These are phyloP conservation scores for Persicaria tinctoria DNA, from an alignment of 148 eudicot genomes.

Conservation along the genomic window DNA sequence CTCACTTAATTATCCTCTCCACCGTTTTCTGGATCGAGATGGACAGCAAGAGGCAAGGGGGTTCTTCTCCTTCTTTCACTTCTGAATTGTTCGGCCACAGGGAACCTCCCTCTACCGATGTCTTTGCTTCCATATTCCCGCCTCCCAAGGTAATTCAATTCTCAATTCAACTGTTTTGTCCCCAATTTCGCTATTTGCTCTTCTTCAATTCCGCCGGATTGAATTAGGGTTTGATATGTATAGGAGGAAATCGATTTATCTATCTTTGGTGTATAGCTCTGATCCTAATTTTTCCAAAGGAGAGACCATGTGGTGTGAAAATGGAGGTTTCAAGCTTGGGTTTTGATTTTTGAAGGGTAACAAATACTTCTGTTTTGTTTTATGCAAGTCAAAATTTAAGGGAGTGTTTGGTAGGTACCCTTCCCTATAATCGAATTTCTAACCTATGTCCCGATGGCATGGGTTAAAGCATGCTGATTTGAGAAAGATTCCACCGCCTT, in stretches of 20 bases:
- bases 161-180: neutral
- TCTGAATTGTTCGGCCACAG: conserved; percentile 64
- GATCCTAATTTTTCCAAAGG: neutral
- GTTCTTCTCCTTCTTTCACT: conserved; percentile 37
- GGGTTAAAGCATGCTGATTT: no score
- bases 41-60: conserved; percentile 43
- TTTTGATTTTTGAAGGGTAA: neutral
- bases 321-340: neutral
- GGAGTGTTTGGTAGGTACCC: no score
- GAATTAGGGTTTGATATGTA: neutral
- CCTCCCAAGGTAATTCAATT: conserved; percentile 35
- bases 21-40: conserved; percentile 9
- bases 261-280: neutral
- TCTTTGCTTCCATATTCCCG: conserved; percentile 46
- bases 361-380: neutral
- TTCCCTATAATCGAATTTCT: no score
- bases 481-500: no score
- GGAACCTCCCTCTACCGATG: conserved; percentile 35
- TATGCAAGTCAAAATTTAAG: neutral
- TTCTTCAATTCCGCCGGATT: neutral
- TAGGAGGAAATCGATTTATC: neutral
- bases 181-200: neutral
- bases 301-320: neutral
- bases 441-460: no score
- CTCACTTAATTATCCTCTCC: neutral